Evolutionary conservation across 1,284 basidiomycete species (phyloP), one percentile per base, ranked within the genome.

Genomic region (Peniophora sp.): DNA sequence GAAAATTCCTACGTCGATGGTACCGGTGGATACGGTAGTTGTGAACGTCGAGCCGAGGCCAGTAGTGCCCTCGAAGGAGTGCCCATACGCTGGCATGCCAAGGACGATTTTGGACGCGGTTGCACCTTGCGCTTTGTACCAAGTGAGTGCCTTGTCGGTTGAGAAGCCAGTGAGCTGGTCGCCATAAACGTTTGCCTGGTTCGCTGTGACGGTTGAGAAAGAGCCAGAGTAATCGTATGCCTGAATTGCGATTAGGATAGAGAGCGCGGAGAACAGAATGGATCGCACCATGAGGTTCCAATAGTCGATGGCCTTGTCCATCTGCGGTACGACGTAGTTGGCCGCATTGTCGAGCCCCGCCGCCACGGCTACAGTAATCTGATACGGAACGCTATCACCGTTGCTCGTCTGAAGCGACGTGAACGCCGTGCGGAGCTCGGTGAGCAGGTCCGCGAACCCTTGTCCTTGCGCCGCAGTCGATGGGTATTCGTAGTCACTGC

Each of bases 271-370:
- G 23, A 23, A 22, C 39, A 35, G 27, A 47, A 6, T 23, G 34
- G 23, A 11, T 43, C 66, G 58, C 60, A 86, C 88, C 93, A 97
- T 97, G 51, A 97, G 67, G 65, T 96, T 95, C 92, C 92, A 96
- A 68, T 87, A 92, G 41, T 77, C 80, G 45, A 96, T 69, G 22
- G 77, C 81, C 12, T 65, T 63, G 61, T 93, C 81, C 87, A 96
- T 89, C 59, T 85, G 81, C 9, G 73, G 62, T 16, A 95, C 71
- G 11, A 76, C 71, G 19, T 92, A 73, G 55, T 81, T 75, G 47
- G 76, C 71, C 61, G 89, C 86, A 61, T 90, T 81, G 22, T 71
- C 69, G 2, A 75, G 58, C 22, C 91, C 92, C 50, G 90, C 90
- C 0, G 83, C 76, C 10, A 77, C 77, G 20, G 66, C 66, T 43